Evolutionary conservation across 108 stramenopile species (phyloP).

Genomic region (Fistulifera solaris): DNA sequence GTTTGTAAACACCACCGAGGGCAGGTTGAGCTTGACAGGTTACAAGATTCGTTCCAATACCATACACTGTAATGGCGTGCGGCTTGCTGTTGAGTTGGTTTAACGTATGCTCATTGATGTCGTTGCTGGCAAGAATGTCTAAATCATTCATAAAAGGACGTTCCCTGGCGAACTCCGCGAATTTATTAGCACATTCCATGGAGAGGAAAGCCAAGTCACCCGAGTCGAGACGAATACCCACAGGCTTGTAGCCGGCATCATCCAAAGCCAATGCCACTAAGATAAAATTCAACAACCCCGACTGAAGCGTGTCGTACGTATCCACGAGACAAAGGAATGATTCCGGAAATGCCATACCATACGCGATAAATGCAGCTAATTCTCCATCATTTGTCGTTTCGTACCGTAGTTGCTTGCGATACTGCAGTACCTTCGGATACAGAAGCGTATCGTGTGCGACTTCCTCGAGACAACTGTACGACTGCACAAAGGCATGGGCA

Average conservation of each 20-base stretch:
- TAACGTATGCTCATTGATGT: conserved; percentile 92
- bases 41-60: conserved; percentile 95
- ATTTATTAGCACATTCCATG: conserved; percentile 41
- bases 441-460: conserved; percentile 37
- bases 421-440: conserved; percentile 39
- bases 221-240: conserved; percentile 90
- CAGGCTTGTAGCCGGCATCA: conserved; percentile 82
- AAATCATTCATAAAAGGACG: conserved; percentile 55
- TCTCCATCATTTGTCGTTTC: conserved; percentile 84
- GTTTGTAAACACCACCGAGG: conserved; percentile 97
- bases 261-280: conserved; percentile 83
- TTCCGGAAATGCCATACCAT: conserved; percentile 90
- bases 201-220: conserved; percentile 92
- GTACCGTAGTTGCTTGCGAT: conserved; percentile 36
- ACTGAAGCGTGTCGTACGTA: conserved; percentile 93
- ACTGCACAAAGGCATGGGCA: conserved; percentile 94
- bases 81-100: conserved; percentile 63
- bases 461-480: conserved; percentile 67
- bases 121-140: conserved; percentile 92
- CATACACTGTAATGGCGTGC: conserved; percentile 92
- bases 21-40: conserved; percentile 99
- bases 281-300: conserved; percentile 91
- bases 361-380: conserved; percentile 93
- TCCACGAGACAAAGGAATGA: conserved; percentile 93
- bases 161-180: conserved; percentile 34